phyloP scores from a whole-genome alignment of 805 yeast species.

The Blastobotrys terrestris region DNA sequence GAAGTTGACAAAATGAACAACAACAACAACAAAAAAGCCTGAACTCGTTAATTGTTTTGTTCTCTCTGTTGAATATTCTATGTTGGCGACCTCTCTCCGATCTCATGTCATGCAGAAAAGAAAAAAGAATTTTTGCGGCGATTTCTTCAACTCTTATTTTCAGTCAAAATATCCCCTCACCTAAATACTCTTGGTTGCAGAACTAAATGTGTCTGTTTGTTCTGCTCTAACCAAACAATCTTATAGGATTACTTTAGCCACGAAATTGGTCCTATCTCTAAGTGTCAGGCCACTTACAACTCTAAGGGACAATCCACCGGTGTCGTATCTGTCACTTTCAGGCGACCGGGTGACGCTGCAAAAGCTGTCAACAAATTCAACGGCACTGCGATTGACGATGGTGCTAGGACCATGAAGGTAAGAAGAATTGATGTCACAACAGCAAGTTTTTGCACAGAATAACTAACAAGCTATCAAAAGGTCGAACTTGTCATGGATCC shows the following conservation, averaged over 20 bases:
- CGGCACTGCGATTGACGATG: conserved; percentile 91
- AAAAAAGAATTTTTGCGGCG: too few species aligned
- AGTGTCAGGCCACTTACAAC: conserved; percentile 69
- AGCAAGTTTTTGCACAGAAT: not conserved
- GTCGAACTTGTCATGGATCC: conserved; percentile 84
- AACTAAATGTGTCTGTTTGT: conserved; percentile 7
- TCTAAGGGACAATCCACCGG: conserved; percentile 89
- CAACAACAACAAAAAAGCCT: too few species aligned
- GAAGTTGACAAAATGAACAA: too few species aligned
- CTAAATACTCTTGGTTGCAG: not conserved
- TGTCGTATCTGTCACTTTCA: conserved; percentile 80
- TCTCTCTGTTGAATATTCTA: too few species aligned
- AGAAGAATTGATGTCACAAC: conserved; percentile 5
- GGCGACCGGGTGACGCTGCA: conserved; percentile 59
- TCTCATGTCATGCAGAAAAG: too few species aligned
- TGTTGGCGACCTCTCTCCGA: too few species aligned
- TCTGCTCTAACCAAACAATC: conserved; percentile 18
- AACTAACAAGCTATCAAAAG: conserved; percentile 18
- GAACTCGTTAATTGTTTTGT: too few species aligned
- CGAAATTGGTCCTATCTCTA: conserved; percentile 78
- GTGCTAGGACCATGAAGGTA: conserved; percentile 62
- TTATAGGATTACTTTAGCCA: conserved; percentile 79
- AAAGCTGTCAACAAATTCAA: conserved; percentile 78
- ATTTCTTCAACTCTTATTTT: not conserved
- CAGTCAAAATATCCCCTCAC: conserved; percentile 2